phyloP scores from a whole-genome alignment of 805 yeast species.

The Spathaspora sp. region DNA sequence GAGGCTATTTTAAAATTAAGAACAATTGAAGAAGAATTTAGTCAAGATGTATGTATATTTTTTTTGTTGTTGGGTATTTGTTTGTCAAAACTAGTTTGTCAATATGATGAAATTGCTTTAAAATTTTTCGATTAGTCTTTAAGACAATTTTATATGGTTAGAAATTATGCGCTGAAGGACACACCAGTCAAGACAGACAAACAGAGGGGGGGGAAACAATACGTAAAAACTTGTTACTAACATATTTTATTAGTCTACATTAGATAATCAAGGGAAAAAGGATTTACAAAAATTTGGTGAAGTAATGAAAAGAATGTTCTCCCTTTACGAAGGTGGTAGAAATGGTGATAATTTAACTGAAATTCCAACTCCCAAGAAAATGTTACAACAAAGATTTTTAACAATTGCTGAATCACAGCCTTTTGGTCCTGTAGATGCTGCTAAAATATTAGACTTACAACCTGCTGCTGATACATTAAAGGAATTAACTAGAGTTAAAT shows the following conservation, averaged over 20 bases:
- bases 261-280: slow-evolving; percentile 6
- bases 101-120: slow-evolving; percentile 44
- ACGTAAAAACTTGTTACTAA: slow-evolving; percentile 22
- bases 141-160: slow-evolving; percentile 62
- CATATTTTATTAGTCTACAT: slow-evolving; percentile 10
- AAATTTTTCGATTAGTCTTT: slow-evolving; percentile 69
- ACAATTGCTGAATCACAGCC: slow-evolving; percentile 94
- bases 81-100: not conserved
- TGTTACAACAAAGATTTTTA: slow-evolving; percentile 75
- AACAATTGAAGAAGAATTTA: slow-evolving; percentile 62
- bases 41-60: slow-evolving; percentile 50
- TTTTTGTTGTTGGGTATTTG: not conserved
- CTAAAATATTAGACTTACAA: slow-evolving; percentile 72
- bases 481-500: slow-evolving; percentile 50
- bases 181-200: not conserved
- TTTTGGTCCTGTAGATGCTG: slow-evolving; percentile 95
- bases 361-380: slow-evolving; percentile 84
- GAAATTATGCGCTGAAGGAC: slow-evolving; percentile 16
- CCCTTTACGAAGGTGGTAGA: slow-evolving; percentile 47
- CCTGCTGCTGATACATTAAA: slow-evolving; percentile 83
- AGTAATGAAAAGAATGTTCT: slow-evolving; percentile 77
- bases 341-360: slow-evolving; percentile 80
- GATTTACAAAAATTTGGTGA: slow-evolving; percentile 59
- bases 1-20: slow-evolving; percentile 80
- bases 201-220: no score